Evolutionary conservation across 2,329 filamentous ascomycete species (phyloP), one percentile per base, ranked within the genome.

Genomic region (Colletotrichum euphorbiae): DNA sequence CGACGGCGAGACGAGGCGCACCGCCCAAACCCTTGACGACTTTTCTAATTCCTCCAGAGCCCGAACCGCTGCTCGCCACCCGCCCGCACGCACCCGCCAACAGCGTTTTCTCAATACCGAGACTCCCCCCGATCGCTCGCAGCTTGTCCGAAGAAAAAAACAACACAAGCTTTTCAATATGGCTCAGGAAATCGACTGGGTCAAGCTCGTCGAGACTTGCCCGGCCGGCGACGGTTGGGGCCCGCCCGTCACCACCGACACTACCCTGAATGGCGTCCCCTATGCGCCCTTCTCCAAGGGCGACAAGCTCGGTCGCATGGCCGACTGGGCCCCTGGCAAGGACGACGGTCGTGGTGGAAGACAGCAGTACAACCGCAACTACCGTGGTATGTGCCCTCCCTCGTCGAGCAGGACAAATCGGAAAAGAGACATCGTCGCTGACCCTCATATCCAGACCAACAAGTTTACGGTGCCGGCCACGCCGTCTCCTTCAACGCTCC

Each of bases 211-310:
- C 78, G 84, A 90, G 77, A 86, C 88, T 76, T 88, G 93, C 77
- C 91, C 91, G 71, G 84, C 90, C 63, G 90, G 91, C 77, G 91
- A 93, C 75, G 88, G 90, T 80, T 99, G 96, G 96, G 96, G 96
- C 69, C 95, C 95, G 61, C 81, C 92, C 70, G 89, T 91, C 73
- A 91, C 94, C 69, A 89, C 84, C 75, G 93, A 97, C 80, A 97
- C 93, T 72, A 97, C 93, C 70, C 88, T 98, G 76, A 91, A 97
- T 79, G 96, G 96, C 78, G 93, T 98, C 56, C 96, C 96, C 43
- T 99, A 98, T 81, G 96, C 96, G 75, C 96, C 96, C 70, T 99
- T 96, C 86, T 98, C 94, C 73, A 99, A 99, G 83, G 94, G 93
- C 79, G 96, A 99, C 85, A 98, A 98, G 87, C 87, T 99, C 69